Evolutionary conservation across 345 rosid species (phyloP), one percentile per base, ranked within the genome.

Genomic region (Lagerstroemia speciosa): DNA sequence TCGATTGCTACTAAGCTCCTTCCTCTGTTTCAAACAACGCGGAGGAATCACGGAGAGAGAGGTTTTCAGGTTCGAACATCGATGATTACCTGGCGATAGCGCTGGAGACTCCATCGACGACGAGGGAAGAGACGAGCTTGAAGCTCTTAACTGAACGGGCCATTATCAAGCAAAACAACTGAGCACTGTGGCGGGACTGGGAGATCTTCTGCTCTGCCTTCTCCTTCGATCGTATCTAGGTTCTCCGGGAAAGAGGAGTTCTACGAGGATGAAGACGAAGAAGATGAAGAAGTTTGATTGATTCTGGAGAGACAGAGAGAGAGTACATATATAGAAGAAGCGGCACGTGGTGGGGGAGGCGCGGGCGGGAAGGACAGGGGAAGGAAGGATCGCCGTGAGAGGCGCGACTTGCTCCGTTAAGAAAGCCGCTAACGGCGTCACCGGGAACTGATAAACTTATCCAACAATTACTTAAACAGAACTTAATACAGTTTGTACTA

Each of bases 111-210:
- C 55, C 45, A 29, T 71, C 62, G 8, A 52, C 24, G 29, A 63
- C 67, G 37, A 61, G 31, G 27, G 32, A 19, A 20, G 58, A 68
- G 37, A 69, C n/a, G 2, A 58, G 65, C 65, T 37, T 27, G 29
- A 34, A 27, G 24, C 45, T 63, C 31, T n/a, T 32, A 27, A 55
- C 3, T 58, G 75, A 66, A 33, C 64, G 74, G 57, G 48, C 63
- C 62, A 67, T 73, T 12, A 41, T 50, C 14, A 45, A 58, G 36
- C n/a, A n/a, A n/a, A n/a, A n/a, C 32, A 45, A 43, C 19, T 8
- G 55, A 24, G 22, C 2, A 0, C 30, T 5, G 60, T 14, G 6
- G 60, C 5, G n/a, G 0, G 60, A 11, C n/a, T n/a, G n/a, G n/a
- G n/a, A n/a, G n/a, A n/a, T 53, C 60, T 22, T 26, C 14, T 3